Conservation (phyloP, 257 asterid species). For the Vinca minor region DNA sequence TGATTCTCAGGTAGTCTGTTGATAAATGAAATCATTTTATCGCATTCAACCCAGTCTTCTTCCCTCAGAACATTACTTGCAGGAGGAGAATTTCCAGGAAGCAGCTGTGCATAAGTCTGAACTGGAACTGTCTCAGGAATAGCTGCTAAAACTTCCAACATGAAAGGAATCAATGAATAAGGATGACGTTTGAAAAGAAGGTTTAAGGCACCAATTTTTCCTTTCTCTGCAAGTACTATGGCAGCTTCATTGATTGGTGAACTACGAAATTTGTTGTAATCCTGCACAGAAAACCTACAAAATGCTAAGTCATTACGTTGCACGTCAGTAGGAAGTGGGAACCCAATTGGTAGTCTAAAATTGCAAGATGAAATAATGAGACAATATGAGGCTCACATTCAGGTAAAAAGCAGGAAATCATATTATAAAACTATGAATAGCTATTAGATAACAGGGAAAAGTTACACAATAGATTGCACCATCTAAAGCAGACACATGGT, state of each 20-base stretch:
- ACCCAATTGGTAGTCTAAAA: constrained; percentile 10
- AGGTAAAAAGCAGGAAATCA: not conserved
- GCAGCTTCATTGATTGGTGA: constrained; percentile 65
- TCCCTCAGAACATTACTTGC: constrained; percentile 54
- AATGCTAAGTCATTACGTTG: constrained; percentile 56
- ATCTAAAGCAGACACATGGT: not conserved
- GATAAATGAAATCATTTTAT: constrained; percentile 47
- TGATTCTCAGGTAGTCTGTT: constrained; percentile 33
- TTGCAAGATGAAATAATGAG: constrained; percentile 17
- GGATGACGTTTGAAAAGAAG: constrained; percentile 91
- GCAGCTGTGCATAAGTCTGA: constrained; percentile 79
- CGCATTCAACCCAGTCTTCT: constrained; percentile 97
- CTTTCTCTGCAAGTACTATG: constrained; percentile 70
- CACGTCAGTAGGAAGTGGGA: constrained; percentile 51
- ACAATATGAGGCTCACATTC: too few relatives aligned
- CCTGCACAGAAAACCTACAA: constrained; percentile 87
- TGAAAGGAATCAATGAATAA: constrained; percentile 60
- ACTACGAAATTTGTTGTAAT: constrained; percentile 65
- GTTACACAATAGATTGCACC: not conserved
- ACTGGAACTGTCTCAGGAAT: constrained; percentile 97
- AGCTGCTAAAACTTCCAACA: constrained; percentile 88
- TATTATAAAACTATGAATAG: too few relatives aligned
- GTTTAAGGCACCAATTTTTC: constrained; percentile 92
- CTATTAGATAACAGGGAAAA: too few relatives aligned
- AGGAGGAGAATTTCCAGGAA: constrained; percentile 80